Evolutionary conservation across 108 stramenopile species (phyloP), one percentile per base, ranked within the genome.

Genomic region (Cylindrotheca closterium): DNA sequence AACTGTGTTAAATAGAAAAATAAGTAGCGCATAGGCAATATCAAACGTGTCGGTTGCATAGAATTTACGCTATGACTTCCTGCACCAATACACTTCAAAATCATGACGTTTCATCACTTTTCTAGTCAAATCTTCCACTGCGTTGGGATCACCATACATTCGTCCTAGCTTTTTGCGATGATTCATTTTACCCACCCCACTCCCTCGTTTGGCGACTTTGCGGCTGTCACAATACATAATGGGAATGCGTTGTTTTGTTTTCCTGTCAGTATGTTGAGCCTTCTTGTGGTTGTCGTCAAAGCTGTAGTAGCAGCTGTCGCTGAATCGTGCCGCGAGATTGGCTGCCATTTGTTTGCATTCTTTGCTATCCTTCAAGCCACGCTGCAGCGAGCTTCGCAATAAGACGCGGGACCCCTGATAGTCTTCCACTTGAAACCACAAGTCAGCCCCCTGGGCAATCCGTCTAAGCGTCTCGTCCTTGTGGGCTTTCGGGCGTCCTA

Each of bases 331-430:
- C n/a, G n/a, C n/a, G n/a, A n/a, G n/a, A n/a, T n/a, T n/a, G n/a
- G n/a, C n/a, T n/a, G n/a, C n/a, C n/a, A n/a, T n/a, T 48, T 62
- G 60, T 8, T 29, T 47, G 30, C 60, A 62, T 22, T 3, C 3
- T 42, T 62, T 62, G 7, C 27, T 29, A 28, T 62, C 27, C 49
- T 62, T 62, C 7, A 47, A 29, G 10, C 60, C 47, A 4, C 47
- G 60, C 3, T 28, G 24, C 7, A 48, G 46, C 0, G 46, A 47
- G 17, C 47, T 28, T 19, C 60, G 47, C 0, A 62, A 28, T 0
- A 62, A 42, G 3, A 62, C 60, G n/a, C 60, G 46, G n/a, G 60
- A 62, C 30, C 60, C 60, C 19, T 47, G n/a, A 28, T 62, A 62
- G 15, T 62, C 60, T 19, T 48, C 47, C 15, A 47, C 46, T 48